Base-by-base conservation (phyloP, 306 rosid genomes). In the Inga laurina region DNA sequence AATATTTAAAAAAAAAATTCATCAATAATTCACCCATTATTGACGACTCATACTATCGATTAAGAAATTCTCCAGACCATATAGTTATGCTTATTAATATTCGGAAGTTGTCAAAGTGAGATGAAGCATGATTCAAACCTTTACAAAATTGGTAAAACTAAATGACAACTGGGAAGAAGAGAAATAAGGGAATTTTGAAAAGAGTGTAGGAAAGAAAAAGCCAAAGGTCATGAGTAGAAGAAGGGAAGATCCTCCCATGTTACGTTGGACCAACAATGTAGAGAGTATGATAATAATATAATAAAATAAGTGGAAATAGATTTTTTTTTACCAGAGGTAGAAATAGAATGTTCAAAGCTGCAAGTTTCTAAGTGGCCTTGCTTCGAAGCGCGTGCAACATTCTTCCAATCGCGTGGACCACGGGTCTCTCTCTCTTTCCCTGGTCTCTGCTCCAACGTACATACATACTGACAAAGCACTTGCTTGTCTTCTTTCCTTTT, bases 341-440 rank as follows among this genome's bases (percentile, higher is more conserved):
- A 22, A 62, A 61, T 61, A 32, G 90, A 84, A 84, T 84, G 90
- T 87, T 81, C 79, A 85, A 83, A 85, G 85, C 85, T 81, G 80
- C 86, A 74, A 84, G 84, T 78, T 87, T 85, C 85, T 56, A 89
- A 85, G 87, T 76, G 5, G 15, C 41, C 43, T 2, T 1, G 82
- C 91, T 27, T 27, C 8, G 91, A 79, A 70, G 91, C 88, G 92
- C 90, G 94, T 88, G 89, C 81, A 75, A 4, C 70, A 62, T 62
- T 51, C 81, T 84, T 85, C 81, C 74, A 84, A 74, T 87, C 82
- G 59, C 85, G 67, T n/a, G 76, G 59, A 81, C 84, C 84, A 54
- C 81, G 75, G 77, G 72, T 43, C 80, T 49, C 74, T 48, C 46
- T 57, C 30, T 8, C 27, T 56, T 0, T 18, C 59, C 7, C 30